Conservation (phyloP, 257 asterid species). For the Lycium barbarum region DNA sequence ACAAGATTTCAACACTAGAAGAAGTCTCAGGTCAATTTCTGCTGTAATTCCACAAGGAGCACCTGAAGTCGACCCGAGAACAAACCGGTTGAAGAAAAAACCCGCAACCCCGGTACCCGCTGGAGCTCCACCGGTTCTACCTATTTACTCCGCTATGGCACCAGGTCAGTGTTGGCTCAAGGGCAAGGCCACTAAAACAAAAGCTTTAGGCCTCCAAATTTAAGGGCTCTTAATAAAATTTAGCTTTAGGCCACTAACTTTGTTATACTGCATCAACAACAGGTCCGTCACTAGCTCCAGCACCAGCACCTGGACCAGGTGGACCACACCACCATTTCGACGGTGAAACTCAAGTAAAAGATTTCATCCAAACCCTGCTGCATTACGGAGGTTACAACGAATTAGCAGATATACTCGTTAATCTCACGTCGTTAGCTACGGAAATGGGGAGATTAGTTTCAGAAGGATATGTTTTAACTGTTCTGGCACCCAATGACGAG, state of each 20-base stretch:
- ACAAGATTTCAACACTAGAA: constrained; percentile 76
- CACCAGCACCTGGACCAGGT: constrained; percentile 97
- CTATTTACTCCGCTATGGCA: constrained; percentile 75
- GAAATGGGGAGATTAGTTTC: constrained; percentile 95
- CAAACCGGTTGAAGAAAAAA: constrained; percentile 62
- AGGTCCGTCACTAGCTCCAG: constrained; percentile 88
- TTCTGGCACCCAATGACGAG: constrained; percentile 89
- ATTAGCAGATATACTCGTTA: constrained; percentile 82
- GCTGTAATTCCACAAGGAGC: constrained; percentile 88
- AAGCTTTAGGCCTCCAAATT: too few relatives aligned
- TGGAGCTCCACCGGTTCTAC: constrained; percentile 75
- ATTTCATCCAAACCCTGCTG: constrained; percentile 82
- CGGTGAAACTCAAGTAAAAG: constrained; percentile 92
- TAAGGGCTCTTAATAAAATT: too few relatives aligned
- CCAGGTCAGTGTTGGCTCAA: constrained; percentile 46
- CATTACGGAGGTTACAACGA: constrained; percentile 98
- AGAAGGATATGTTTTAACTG: constrained; percentile 85
- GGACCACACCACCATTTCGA: constrained; percentile 92
- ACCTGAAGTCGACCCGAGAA: constrained; percentile 89
- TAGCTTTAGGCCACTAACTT: too few relatives aligned
- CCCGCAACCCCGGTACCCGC: constrained; percentile 56
- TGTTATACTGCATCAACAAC: too few relatives aligned
- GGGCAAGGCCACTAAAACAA: too few relatives aligned
- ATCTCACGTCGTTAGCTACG: constrained; percentile 81
- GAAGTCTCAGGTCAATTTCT: constrained; percentile 71